A percentile compares a stretch with the other conserved stretches of the same genome.
Conservation (phyloP, 768 basidiomycete species). For the Leccinum fibrillosum region DNA sequence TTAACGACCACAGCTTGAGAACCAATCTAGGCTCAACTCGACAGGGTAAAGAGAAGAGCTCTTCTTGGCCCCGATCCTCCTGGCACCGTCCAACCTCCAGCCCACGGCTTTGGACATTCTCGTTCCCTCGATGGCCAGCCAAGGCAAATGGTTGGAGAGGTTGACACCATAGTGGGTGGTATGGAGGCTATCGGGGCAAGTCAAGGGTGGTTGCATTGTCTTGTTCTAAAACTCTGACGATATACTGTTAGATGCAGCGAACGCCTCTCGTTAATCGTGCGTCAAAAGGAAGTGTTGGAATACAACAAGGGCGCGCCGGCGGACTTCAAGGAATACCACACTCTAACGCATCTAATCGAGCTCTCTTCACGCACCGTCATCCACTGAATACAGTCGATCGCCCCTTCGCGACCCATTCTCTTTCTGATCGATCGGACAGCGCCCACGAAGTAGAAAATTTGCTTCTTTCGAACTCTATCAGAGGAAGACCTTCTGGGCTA, state of each 20-base stretch:
- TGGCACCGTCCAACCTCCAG: slow-evolving; percentile 14
- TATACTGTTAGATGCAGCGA: slow-evolving; percentile 53
- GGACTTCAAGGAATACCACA: slow-evolving; percentile 29
- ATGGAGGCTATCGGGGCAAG: slow-evolving; percentile 65
- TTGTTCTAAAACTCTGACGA: slow-evolving; percentile 3
- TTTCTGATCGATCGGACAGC: slow-evolving; percentile 63
- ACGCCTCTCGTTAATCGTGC: slow-evolving; percentile 61
- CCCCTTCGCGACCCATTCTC: slow-evolving; percentile 41
- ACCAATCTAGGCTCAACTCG: slow-evolving; percentile 58
- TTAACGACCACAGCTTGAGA: not conserved
- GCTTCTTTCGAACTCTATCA: slow-evolving; percentile 35
- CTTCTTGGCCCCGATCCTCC: slow-evolving; percentile 49
- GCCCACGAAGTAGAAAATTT: slow-evolving; percentile 71
- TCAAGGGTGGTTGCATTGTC: not conserved
- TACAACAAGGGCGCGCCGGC: slow-evolving; percentile 31
- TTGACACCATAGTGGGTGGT: slow-evolving; percentile 55
- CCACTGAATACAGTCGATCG: slow-evolving; percentile 37
- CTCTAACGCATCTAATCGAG: slow-evolving; percentile 23
- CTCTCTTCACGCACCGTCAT: slow-evolving; percentile 39
- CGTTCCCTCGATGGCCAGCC: slow-evolving; percentile 17
- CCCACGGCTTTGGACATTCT: slow-evolving; percentile 14
- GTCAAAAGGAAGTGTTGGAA: slow-evolving; percentile 28
- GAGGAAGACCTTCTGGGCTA: slow-evolving; percentile 18
- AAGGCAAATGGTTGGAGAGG: slow-evolving; percentile 22
- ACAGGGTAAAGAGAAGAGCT: slow-evolving; percentile 80